Conservation (phyloP, 2,329 filamentous ascomycete species). For the Clonostachys rosea region DNA sequence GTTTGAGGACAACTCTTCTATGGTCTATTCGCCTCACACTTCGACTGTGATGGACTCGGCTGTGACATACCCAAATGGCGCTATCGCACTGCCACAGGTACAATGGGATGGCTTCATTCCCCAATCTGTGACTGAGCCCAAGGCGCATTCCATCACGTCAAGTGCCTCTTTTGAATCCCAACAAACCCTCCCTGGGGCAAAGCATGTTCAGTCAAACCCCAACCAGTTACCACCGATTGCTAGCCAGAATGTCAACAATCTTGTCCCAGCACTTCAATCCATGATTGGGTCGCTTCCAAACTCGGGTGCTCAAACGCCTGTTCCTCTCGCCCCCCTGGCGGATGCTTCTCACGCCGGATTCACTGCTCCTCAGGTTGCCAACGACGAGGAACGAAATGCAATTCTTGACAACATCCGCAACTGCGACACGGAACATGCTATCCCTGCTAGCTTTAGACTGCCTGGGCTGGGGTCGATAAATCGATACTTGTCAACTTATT, state of each 20-base stretch:
- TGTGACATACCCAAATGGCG: conserved; percentile 71
- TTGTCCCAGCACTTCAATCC: conserved; percentile 64
- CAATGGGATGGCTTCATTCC: conserved; percentile 89
- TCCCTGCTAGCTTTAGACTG: conserved; percentile 85
- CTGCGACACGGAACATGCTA: conserved; percentile 74
- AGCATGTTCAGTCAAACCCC: conserved; percentile 50
- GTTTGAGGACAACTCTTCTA: conserved; percentile 54
- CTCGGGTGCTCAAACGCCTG: conserved; percentile 65
- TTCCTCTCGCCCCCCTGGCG: conserved; percentile 70
- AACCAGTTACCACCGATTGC: conserved; percentile 65
- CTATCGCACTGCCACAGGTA: conserved; percentile 79
- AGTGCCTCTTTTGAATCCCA: conserved; percentile 66
- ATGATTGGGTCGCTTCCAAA: conserved; percentile 68
- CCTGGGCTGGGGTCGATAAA: conserved; percentile 79
- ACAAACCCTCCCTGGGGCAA: conserved; percentile 55
- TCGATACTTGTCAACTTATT: conserved; percentile 91
- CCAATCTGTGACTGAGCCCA: conserved; percentile 63
- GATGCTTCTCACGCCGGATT: conserved; percentile 59
- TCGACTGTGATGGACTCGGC: conserved; percentile 72
- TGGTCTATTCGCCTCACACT: conserved; percentile 69
- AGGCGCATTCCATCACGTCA: conserved; percentile 69
- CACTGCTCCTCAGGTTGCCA: conserved; percentile 73
- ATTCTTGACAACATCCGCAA: conserved; percentile 83
- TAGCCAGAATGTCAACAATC: conserved; percentile 54
- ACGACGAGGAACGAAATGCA: conserved; percentile 78